Conservation (phyloP, 495 filamentous ascomycete species). For the Xylaria castorea region DNA sequence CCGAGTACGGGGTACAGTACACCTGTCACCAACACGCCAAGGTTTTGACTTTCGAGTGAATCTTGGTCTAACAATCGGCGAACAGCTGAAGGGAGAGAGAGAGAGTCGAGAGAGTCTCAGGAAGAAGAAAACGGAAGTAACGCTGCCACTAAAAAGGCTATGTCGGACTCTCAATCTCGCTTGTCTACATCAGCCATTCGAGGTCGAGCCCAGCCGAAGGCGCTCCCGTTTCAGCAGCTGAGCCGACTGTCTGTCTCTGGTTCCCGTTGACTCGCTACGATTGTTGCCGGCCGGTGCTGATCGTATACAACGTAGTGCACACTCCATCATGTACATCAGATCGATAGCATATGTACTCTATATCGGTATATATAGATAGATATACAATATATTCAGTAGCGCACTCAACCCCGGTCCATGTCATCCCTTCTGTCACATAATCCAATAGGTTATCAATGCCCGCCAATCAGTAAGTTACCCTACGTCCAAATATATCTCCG, state of each 20-base stretch:
- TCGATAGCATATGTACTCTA: neutral
- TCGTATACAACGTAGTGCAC: neutral
- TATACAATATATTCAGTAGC: neutral
- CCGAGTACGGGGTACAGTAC: constrained; percentile 7
- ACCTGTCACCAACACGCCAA: neutral
- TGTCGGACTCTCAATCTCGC: neutral
- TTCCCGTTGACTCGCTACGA: neutral
- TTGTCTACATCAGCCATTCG: constrained; percentile 9
- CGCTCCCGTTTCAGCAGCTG: constrained; percentile 8
- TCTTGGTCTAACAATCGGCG: constrained; percentile 10
- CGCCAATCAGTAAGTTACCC: neutral
- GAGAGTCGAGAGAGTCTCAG: no score
- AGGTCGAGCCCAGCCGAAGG: constrained; percentile 6
- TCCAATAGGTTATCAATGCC: neutral
- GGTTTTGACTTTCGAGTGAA: neutral
- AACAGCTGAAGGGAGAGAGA: neutral
- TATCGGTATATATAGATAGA: neutral
- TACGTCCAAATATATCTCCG: neutral
- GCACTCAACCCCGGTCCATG: neutral
- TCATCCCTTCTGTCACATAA: neutral
- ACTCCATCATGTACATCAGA: neutral
- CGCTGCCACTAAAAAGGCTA: neutral
- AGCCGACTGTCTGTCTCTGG: neutral
- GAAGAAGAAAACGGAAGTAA: neutral
- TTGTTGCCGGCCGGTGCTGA: constrained; percentile 14